Base-by-base conservation (phyloP, 1,139 yeast species). In the Suhomyces guaymorum region DNA sequence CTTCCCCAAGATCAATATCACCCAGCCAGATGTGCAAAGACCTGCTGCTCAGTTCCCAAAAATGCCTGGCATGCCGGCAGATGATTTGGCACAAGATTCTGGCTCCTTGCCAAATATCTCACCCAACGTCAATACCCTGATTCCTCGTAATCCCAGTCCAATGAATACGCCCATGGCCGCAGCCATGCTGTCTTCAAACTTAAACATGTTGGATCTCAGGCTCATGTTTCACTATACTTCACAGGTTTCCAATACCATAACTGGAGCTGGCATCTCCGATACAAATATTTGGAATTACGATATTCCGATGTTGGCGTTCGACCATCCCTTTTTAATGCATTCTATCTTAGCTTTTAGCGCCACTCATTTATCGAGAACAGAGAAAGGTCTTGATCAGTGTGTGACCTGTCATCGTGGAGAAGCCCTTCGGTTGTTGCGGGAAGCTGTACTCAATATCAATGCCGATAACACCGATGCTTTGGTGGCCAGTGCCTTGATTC, bases 261-360 rank as follows among this genome's bases (percentile, higher is more conserved):
- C 95, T 0, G 87, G 84, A 1, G 95, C 96, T 1, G 96, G 96
- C 2, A 87, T 89, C 23, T 82, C 94, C 13, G 95, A 85, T 47
- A 80, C 86, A 21, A 78, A 82, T 46, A 84, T 90, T 23, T 90
- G 97, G 97, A 78, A 81, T 37, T 78, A 76, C 33, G 95, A 87
- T 49, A 87, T 90, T 12, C 96, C 97, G 1, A 78, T 80, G 68
- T 66, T 90, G 42, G 96, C 97, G 7, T 88, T 90, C 59, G 79
- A 83, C 40, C 82, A 82, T 57, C 96, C 96, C 12, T 89, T 87
- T 51, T 66, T 90, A 46, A 89, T 90, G 97, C 97, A 90, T 58
- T 80, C 95, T 1, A 71, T 90, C 3, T 65, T 90, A 37, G 95
- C 96, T 11, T 86, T 90, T 51, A 80, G 95, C 42, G 97, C 97